A percentile compares a stretch with the other conserved stretches of the same genome.
Evolutionary conservation across 225 moss, liverwort and hornwort genomes (phyloP).

Genomic region (Rhytidiadelphus loreus): DNA sequence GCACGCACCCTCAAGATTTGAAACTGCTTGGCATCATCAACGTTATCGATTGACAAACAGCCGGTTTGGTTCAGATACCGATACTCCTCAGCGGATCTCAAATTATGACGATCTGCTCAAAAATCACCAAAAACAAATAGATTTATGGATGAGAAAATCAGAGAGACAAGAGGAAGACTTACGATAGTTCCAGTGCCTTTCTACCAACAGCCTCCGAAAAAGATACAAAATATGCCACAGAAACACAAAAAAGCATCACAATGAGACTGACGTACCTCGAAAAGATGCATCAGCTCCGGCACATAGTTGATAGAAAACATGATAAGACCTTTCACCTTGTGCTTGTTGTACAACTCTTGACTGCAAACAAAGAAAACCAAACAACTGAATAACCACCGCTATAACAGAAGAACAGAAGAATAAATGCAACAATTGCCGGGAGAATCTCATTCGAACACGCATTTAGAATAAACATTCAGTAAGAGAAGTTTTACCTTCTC

Average conservation of each 20-base stretch:
- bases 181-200: neutral
- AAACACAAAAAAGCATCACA: neutral
- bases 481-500: slow-evolving; percentile 55
- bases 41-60: slow-evolving; percentile 72
- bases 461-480: neutral
- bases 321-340: slow-evolving; percentile 92
- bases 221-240: neutral
- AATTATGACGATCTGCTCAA: slow-evolving; percentile 57
- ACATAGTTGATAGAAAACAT: slow-evolving; percentile 97
- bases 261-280: slow-evolving; percentile 43
- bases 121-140: neutral
- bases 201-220: neutral
- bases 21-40: slow-evolving; percentile 70
- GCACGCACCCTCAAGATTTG: slow-evolving; percentile 51
- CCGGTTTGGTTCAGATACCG: slow-evolving; percentile 80
- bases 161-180: neutral
- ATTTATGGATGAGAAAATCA: neutral
- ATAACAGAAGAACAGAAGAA: neutral
- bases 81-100: slow-evolving; percentile 69
- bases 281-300: slow-evolving; percentile 77
- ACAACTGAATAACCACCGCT: neutral
- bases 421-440: neutral
- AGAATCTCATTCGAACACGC: neutral
- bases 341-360: slow-evolving; percentile 98
- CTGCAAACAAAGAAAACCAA: slow-evolving; percentile 28